phyloP scores from a whole-genome alignment of 305 asterid genomes.

The Ilex paraguariensis region DNA sequence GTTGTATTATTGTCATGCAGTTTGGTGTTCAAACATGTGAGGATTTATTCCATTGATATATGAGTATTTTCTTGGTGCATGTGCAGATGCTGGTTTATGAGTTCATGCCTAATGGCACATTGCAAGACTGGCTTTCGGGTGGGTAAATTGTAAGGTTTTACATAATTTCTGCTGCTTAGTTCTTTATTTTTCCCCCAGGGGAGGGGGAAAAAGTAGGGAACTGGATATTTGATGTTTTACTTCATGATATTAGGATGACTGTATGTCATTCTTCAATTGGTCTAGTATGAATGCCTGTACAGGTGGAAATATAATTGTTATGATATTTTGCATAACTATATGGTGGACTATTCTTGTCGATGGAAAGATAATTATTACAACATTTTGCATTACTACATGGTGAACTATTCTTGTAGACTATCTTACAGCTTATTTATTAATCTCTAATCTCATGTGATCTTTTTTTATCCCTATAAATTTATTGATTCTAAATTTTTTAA shows the following conservation, averaged over 20 bases:
- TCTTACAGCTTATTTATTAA: no score
- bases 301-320: no score
- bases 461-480: no score
- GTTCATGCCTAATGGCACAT: conserved; percentile 44
- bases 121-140: conserved; percentile 53
- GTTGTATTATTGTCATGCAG: background rate
- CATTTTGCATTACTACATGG: no score
- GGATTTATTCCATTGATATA: background rate
- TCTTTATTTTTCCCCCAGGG: background rate
- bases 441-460: no score
- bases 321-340: no score
- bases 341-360: no score
- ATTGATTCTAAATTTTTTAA: no score
- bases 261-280: no score
- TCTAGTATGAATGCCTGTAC: no score
- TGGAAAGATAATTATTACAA: no score
- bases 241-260: background rate
- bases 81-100: conserved; percentile 48
- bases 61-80: conserved; percentile 11
- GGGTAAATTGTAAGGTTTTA: conserved; percentile 3
- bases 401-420: no score
- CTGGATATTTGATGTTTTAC: background rate
- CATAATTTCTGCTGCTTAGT: background rate
- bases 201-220: background rate
- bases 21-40: background rate